Conservation (phyloP, 176 grass and related monocot species). For the Stipa capillata region DNA sequence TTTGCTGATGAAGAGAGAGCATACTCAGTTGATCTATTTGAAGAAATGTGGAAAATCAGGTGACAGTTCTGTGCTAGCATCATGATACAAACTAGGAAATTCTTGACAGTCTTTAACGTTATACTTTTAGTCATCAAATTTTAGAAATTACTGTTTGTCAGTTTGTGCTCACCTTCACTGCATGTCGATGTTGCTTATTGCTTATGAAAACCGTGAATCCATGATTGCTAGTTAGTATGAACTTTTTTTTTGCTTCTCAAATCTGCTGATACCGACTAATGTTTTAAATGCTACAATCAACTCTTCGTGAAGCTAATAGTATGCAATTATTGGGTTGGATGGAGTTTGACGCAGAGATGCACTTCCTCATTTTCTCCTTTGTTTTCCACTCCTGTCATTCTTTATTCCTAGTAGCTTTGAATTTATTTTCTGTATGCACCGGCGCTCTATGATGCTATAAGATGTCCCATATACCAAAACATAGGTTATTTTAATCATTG, state of each 20-base stretch:
- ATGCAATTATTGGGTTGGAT: background rate
- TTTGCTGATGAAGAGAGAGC: conserved; percentile 81
- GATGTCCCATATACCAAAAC: conserved; percentile 12
- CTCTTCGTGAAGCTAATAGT: conserved; percentile 4
- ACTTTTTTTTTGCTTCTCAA: background rate
- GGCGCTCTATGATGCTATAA: conserved; percentile 6
- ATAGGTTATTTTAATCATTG: background rate
- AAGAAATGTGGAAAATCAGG: conserved; percentile 94
- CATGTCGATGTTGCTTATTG: background rate
- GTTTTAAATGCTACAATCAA: background rate
- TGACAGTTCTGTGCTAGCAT: conserved; percentile 25
- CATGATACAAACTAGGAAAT: background rate
- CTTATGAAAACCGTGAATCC: background rate
- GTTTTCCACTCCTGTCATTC: background rate
- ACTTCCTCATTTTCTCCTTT: background rate
- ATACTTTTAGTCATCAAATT: conserved; percentile 1
- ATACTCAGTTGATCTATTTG: conserved; percentile 77
- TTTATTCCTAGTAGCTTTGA: conserved; percentile 19
- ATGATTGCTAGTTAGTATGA: background rate
- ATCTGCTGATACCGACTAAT: background rate
- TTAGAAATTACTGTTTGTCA: background rate
- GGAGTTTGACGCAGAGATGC: background rate
- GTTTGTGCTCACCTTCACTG: background rate
- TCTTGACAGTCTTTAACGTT: background rate
- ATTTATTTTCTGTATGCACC: background rate